Evolutionary conservation across 768 basidiomycete genomes (phyloP).

Genomic region (Wakefieldia striispora): DNA sequence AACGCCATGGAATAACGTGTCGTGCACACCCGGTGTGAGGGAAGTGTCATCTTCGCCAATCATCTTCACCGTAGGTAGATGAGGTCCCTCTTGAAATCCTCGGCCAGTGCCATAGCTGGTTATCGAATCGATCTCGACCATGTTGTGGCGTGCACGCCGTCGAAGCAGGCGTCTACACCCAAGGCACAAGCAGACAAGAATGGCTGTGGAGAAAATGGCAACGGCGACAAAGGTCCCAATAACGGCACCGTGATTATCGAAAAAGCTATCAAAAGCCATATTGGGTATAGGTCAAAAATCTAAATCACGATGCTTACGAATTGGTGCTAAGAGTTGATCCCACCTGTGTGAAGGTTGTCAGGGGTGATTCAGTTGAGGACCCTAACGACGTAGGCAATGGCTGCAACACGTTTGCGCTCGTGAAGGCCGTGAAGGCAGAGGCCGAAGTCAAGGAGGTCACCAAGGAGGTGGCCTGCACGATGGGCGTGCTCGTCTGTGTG

Average conservation of each 20-base stretch:
- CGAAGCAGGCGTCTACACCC: conserved; percentile 37
- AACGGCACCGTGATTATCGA: conserved; percentile 65
- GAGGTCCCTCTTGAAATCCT: conserved; percentile 29
- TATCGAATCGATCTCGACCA: conserved; percentile 37
- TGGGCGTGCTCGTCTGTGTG: conserved; percentile 41
- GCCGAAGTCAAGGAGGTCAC: conserved; percentile 21
- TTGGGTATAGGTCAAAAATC: neutral
- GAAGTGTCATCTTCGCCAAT: conserved; percentile 14
- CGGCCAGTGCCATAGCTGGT: conserved; percentile 23
- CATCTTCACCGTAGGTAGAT: conserved; percentile 28
- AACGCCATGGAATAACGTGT: neutral
- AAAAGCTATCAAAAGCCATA: conserved; percentile 44
- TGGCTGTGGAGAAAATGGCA: conserved; percentile 51
- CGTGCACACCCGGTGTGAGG: conserved; percentile 1
- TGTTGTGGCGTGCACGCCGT: conserved; percentile 34
- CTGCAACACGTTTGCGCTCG: conserved; percentile 35
- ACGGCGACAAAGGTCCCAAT: conserved; percentile 72
- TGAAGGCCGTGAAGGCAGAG: conserved; percentile 24
- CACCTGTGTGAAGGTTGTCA: conserved; percentile 47
- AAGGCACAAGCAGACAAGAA: conserved; percentile 44
- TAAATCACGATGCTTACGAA: conserved; percentile 24
- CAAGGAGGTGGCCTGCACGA: conserved; percentile 40
- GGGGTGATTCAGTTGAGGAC: conserved; percentile 41
- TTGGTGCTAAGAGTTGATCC: conserved; percentile 17
- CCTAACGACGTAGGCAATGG: conserved; percentile 45